These are phyloP conservation scores for Rhytidiadelphus loreus DNA, from an alignment of 225 moss, liverwort and hornwort genomes.

Conservation along the genomic window DNA sequence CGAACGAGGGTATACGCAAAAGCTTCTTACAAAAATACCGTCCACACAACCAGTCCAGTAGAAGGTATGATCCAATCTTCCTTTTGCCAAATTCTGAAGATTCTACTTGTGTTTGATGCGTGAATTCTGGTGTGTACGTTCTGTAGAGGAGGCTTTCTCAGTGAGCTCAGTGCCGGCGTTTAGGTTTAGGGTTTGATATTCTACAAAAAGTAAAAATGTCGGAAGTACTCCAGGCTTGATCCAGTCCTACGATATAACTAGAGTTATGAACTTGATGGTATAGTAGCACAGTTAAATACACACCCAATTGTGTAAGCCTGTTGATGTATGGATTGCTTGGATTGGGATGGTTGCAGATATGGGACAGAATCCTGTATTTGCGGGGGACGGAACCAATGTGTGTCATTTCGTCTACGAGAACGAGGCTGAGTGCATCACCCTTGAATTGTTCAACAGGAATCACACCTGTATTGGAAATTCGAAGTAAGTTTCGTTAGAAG, in stretches of 20 bases:
- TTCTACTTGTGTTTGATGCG: neutral
- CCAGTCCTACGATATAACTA: neutral
- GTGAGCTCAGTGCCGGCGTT: neutral
- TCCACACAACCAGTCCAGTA: neutral
- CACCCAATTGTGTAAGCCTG: neutral
- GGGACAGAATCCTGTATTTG: conserved; percentile 14
- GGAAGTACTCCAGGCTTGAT: neutral
- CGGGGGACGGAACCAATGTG: neutral
- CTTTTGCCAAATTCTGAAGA: neutral
- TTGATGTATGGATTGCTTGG: neutral
- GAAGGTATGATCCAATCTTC: conserved; percentile 1
- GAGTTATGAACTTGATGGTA: neutral
- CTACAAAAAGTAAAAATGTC: neutral
- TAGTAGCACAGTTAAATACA: neutral
- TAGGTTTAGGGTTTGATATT: neutral
- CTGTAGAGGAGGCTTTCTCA: neutral
- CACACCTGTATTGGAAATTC: neutral
- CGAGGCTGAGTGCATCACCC: neutral
- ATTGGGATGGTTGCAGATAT: neutral
- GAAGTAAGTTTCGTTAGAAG: neutral
- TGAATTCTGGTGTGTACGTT: neutral
- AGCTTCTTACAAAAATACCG: neutral
- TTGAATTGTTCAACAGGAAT: conserved; percentile 21
- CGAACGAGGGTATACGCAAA: neutral
- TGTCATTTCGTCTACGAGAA: conserved; percentile 3